phyloP scores from a whole-genome alignment of 2,329 filamentous ascomycete species.

The Emergomyces orientalis region DNA sequence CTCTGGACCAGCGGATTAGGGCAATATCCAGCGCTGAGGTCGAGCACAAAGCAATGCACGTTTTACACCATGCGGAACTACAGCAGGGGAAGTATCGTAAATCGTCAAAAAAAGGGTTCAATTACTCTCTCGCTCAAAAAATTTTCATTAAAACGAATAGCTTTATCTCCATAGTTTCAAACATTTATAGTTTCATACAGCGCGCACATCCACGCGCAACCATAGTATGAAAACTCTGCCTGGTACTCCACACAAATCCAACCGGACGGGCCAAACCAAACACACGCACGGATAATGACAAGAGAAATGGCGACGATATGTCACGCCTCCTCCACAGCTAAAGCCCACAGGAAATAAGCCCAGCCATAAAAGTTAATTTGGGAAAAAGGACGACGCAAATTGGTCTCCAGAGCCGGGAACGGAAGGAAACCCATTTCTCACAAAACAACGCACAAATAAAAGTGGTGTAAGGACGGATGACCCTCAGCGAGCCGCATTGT shows the following conservation, averaged over 20 bases:
- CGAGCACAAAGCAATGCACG: not conserved
- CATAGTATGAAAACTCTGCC: not conserved
- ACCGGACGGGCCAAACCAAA: not conserved
- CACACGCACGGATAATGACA: not conserved
- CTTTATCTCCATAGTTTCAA: not conserved
- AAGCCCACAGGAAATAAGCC: conserved; percentile 34
- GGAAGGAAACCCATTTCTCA: conserved; percentile 40
- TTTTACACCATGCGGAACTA: not conserved
- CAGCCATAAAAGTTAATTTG: conserved; percentile 34
- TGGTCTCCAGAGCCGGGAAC: conserved; percentile 42
- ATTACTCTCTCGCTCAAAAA: not conserved
- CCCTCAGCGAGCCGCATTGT: conserved; percentile 40
- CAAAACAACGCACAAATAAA: conserved; percentile 29
- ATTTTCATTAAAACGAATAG: no score
- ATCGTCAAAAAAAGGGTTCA: not conserved
- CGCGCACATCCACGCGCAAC: not conserved
- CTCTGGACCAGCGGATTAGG: not conserved
- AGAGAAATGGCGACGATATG: conserved; percentile 20
- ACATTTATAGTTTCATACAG: not conserved
- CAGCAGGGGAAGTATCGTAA: not conserved
- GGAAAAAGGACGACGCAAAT: conserved; percentile 38
- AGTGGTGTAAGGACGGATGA: conserved; percentile 26
- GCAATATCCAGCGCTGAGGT: not conserved
- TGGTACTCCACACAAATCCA: not conserved
- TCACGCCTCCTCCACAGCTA: conserved; percentile 42